These are phyloP conservation scores for Zychaea mexicana DNA, from an alignment of 371 early-diverging fungal genomes.

Conservation along the genomic window DNA sequence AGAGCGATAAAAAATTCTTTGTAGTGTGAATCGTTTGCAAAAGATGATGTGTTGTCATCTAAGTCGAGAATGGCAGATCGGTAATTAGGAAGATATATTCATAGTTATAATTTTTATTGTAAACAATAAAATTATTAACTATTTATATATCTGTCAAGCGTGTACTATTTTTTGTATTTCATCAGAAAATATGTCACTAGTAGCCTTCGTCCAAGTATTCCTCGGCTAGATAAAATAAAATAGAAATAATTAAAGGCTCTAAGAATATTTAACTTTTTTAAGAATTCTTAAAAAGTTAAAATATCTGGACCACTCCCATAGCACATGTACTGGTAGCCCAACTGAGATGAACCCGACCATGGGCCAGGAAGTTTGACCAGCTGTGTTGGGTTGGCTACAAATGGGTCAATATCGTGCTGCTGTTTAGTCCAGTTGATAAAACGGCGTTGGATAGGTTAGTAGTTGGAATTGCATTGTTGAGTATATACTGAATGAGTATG, in stretches of 20 bases:
- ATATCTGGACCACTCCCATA: no score
- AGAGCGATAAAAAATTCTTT: conserved; percentile 6
- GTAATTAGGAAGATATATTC: no score
- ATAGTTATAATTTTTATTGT: no score
- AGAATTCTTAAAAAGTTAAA: no score
- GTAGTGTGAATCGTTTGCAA: background rate
- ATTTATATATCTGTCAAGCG: no score
- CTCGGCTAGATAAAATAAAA: no score
- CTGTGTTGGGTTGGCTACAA: background rate
- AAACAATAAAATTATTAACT: no score
- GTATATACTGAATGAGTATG: background rate
- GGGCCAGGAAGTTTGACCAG: conserved; percentile 17
- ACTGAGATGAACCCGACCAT: background rate
- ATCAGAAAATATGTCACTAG: no score
- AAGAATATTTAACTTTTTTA: no score
- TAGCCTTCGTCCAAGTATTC: no score
- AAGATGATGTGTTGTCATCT: background rate
- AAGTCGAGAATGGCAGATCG: conserved; percentile 9
- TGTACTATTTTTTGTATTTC: no score
- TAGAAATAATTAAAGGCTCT: no score
- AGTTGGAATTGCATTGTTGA: background rate
- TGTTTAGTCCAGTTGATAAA: background rate
- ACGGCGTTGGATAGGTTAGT: background rate
- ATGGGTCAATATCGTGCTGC: background rate
- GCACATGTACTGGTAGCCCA: conserved; percentile 8